Base-by-base conservation (phyloP, 2,329 filamentous ascomycete genomes). In the Ceratocystis huliohia region DNA sequence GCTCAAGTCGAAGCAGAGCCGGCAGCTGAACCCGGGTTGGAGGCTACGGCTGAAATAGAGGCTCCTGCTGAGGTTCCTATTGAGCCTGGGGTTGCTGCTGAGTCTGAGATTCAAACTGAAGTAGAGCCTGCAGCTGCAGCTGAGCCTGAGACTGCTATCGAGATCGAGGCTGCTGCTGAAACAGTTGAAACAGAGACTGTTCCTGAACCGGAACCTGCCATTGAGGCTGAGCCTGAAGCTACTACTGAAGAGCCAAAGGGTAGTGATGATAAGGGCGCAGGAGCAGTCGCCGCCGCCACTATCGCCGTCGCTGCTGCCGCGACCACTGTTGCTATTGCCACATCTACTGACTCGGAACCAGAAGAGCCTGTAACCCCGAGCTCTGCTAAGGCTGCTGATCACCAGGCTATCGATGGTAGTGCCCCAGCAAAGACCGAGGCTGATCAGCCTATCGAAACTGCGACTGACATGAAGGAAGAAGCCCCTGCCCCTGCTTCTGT, bases 11-110 rank as follows among this genome's bases (percentile, higher is more conserved):
- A 22, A 53, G 20, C n/a, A 4, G 48, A 25, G 1, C 28, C 33
- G 20, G 57, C 63, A 44, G 28, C 22, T 17, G 53, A 53, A n/a
- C 2, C 48, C 13, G 48, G 7, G 48, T 6, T 2, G 25, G 68
- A 68, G 46, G 53, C 45, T 53, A 61, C 44, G 53, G 53, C 28
- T 28, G 65, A 48, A 48, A 61, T 10, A 44, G 67, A 69, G 48
- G 6, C 15, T 20, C 25, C 53, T 17, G 65, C 56, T 57, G 66
- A 67, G 33, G 64, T 67, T 17, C 37, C 33, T 25, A 25, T 25
- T 25, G 22, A 25, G 22, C 2, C 22, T 25, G 22, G 22, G 22
- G 22, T 25, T 25, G 1, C 22, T 25, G 2, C 22, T 3, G 62
- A 28, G 4, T 28, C 28, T 4, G 28, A 28, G 5, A 5, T 28